phyloP scores from a whole-genome alignment of 1,284 basidiomycete genomes.

The Sphagnurus paluster region DNA sequence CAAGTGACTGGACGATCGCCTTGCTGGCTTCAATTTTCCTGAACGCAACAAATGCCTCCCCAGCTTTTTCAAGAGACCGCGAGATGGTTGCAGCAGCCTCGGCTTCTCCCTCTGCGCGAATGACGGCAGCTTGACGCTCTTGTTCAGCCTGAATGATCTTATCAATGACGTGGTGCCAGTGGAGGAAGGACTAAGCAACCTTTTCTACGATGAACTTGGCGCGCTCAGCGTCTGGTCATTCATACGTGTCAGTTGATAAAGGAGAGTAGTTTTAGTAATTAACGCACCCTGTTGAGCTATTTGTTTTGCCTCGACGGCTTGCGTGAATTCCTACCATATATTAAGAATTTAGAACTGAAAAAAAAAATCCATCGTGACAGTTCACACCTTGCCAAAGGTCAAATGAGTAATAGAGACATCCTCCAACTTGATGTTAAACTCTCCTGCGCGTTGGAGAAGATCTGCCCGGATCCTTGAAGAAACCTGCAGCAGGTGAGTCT shows the following conservation, averaged over 20 bases:
- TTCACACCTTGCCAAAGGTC: constrained; percentile 74
- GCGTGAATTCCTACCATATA: constrained; percentile 75
- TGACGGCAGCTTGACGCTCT: constrained; percentile 97
- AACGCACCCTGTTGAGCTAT: constrained; percentile 88
- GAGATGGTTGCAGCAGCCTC: constrained; percentile 96
- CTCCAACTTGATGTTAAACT: constrained; percentile 96
- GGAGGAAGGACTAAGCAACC: constrained; percentile 46
- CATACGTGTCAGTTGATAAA: constrained; percentile 19
- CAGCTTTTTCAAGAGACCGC: constrained; percentile 89
- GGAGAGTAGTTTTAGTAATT: neutral
- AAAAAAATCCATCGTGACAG: neutral
- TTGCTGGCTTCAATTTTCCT: constrained; percentile 98
- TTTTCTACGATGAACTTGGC: constrained; percentile 99
- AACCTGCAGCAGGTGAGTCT: constrained; percentile 48
- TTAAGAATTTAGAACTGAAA: constrained; percentile 18
- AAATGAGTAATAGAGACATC: constrained; percentile 96
- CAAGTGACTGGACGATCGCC: constrained; percentile 87
- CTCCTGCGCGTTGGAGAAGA: constrained; percentile 88
- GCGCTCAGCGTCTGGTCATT: constrained; percentile 82
- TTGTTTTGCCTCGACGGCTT: constrained; percentile 98
- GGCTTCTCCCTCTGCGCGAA: constrained; percentile 97
- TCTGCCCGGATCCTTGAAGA: constrained; percentile 95
- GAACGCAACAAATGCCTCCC: constrained; percentile 94
- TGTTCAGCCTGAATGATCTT: constrained; percentile 74
- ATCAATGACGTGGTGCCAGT: constrained; percentile 2